A percentile compares a stretch with the other conserved stretches of the same genome.
phyloP scores from a whole-genome alignment of 1,284 basidiomycete species.

The Mycena citricolor region DNA sequence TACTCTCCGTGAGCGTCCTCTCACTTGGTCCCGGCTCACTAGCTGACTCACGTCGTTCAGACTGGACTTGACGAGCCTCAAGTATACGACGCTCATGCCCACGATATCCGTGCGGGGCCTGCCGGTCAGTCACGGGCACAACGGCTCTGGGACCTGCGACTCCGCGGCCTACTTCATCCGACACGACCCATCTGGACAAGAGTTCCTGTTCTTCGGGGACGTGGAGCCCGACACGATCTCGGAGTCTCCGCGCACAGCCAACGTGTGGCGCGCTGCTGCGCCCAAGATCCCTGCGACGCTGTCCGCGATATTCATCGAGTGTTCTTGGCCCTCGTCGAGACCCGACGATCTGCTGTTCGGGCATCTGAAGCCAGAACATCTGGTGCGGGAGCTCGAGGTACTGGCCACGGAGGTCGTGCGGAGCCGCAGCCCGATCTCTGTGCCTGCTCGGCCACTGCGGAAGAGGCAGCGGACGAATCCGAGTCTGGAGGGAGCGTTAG shows the following conservation, averaged over 20 bases:
- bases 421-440: slow-evolving; percentile 30
- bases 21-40: slow-evolving; percentile 8
- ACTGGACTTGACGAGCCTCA: slow-evolving; percentile 40
- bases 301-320: slow-evolving; percentile 78
- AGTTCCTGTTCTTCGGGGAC: slow-evolving; percentile 85
- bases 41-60: slow-evolving; percentile 31
- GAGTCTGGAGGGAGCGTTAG: slow-evolving; percentile 48
- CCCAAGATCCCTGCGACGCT: slow-evolving; percentile 63
- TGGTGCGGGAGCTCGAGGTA: slow-evolving; percentile 61
- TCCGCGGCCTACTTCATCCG: slow-evolving; percentile 78
- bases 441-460: slow-evolving; percentile 36
- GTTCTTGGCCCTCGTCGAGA: slow-evolving; percentile 73
- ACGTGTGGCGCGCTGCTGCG: slow-evolving; percentile 74
- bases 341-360: slow-evolving; percentile 65
- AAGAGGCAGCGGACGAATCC: slow-evolving; percentile 49
- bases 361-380: slow-evolving; percentile 73
- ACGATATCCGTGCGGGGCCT: slow-evolving; percentile 65
- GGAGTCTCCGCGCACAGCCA: slow-evolving; percentile 50
- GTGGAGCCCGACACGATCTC: slow-evolving; percentile 76
- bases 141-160: slow-evolving; percentile 52
- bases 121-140: slow-evolving; percentile 70
- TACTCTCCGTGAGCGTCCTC: slow-evolving; percentile 47
- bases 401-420: slow-evolving; percentile 68
- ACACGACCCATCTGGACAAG: slow-evolving; percentile 52
- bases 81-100: slow-evolving; percentile 52